These are phyloP conservation scores for Penicillium arizonense DNA, from an alignment of 495 filamentous ascomycete genomes.

Conservation along the genomic window DNA sequence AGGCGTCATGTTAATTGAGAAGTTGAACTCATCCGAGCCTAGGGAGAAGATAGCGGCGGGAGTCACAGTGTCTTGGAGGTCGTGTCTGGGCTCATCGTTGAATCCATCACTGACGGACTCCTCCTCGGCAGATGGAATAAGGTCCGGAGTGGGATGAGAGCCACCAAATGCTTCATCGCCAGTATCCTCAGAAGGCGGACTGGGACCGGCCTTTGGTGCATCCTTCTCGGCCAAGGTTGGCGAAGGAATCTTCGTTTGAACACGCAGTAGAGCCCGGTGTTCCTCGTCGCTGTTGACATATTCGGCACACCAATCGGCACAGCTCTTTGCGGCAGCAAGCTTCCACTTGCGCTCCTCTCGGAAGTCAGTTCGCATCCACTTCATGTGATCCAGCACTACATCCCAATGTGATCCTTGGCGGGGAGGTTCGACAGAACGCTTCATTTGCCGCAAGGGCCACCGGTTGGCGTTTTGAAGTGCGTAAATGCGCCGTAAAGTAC, in stretches of 20 bases:
- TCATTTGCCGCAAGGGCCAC: conserved; percentile 87
- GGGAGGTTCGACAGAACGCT: conserved; percentile 73
- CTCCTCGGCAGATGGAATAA: conserved; percentile 63
- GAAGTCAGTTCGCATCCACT: conserved; percentile 97
- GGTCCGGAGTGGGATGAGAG: conserved; percentile 65
- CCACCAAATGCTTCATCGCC: conserved; percentile 31
- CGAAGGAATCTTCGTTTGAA: conserved; percentile 49
- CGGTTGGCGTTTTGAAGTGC: conserved; percentile 82
- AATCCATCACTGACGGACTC: conserved; percentile 50
- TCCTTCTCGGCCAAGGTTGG: conserved; percentile 12
- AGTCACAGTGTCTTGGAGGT: conserved; percentile 40
- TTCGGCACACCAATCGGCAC: conserved; percentile 78
- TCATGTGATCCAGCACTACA: conserved; percentile 83
- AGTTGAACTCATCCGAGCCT: conserved; percentile 76
- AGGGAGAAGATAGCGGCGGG: conserved; percentile 82
- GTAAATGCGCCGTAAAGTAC: conserved; percentile 79
- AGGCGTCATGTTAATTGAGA: conserved; percentile 72
- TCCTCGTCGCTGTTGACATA: conserved; percentile 65
- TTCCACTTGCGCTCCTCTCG: conserved; percentile 94
- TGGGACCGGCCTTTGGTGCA: conserved; percentile 18
- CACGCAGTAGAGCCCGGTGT: conserved; percentile 62
- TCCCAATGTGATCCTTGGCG: conserved; percentile 78
- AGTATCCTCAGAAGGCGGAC: conserved; percentile 29
- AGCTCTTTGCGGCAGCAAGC: conserved; percentile 68
- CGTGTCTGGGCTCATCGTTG: conserved; percentile 44